phyloP scores from a whole-genome alignment of 306 rosid genomes.

The Lablab purpureus region DNA sequence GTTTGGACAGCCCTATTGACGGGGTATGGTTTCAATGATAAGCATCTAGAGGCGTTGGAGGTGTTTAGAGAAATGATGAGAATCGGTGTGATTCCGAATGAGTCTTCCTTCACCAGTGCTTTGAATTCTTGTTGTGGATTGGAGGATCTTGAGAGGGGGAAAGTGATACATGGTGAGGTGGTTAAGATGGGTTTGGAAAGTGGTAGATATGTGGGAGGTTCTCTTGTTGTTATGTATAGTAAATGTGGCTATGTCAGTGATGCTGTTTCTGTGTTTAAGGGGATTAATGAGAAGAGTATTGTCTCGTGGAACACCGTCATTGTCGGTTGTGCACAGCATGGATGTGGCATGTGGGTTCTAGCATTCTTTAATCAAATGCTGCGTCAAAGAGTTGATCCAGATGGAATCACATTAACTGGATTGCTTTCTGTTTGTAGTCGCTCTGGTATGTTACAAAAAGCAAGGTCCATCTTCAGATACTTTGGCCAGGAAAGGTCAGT shows the following conservation, averaged over 20 bases:
- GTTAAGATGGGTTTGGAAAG: conserved; percentile 68
- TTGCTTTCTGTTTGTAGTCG: conserved; percentile 88
- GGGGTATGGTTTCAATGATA: conserved; percentile 68
- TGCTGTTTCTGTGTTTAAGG: conserved; percentile 66
- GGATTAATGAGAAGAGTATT: conserved; percentile 58
- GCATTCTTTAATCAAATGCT: conserved; percentile 73
- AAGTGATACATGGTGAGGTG: conserved; percentile 57
- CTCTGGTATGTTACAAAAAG: conserved; percentile 79
- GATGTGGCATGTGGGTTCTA: conserved; percentile 67
- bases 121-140: conserved; percentile 83
- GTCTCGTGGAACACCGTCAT: conserved; percentile 86
- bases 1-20: conserved; percentile 89
- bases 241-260: conserved; percentile 74
- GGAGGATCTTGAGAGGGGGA: conserved; percentile 78
- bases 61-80: conserved; percentile 70
- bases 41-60: conserved; percentile 60
- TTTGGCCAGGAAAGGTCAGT: conserved; percentile 49
- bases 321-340: conserved; percentile 86
- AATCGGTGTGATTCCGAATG: conserved; percentile 63
- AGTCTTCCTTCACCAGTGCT: conserved; percentile 86
- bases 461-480: conserved; percentile 64
- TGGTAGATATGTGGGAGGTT: conserved; percentile 70
- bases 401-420: conserved; percentile 82
- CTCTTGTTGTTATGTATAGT: conserved; percentile 79
- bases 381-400: conserved; percentile 57